Conservation (phyloP, 2,329 filamentous ascomycete species). For the Diplocarpon mali region DNA sequence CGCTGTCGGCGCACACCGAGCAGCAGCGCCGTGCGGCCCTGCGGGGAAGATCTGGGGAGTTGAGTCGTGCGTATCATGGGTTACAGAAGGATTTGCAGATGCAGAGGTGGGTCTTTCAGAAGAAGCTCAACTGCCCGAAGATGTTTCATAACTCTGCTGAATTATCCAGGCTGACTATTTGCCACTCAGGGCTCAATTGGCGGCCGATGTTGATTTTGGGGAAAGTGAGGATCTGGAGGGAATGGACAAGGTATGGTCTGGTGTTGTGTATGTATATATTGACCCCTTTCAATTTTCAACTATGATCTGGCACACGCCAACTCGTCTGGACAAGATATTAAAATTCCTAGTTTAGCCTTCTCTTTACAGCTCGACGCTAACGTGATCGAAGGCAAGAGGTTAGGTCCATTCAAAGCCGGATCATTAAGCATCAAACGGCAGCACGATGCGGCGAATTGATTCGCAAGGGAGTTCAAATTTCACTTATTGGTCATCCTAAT, state of each 20-base stretch:
- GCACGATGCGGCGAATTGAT: slow-evolving; percentile 75
- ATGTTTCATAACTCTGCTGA: background rate
- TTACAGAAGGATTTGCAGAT: slow-evolving; percentile 65
- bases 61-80: slow-evolving; percentile 66
- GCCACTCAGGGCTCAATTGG: slow-evolving; percentile 56
- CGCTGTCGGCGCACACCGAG: slow-evolving; percentile 66
- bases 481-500: slow-evolving; percentile 83
- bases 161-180: background rate
- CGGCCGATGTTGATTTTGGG: slow-evolving; percentile 92
- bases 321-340: too few species aligned
- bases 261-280: slow-evolving; percentile 40
- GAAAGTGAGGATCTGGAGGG: slow-evolving; percentile 98
- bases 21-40: slow-evolving; percentile 84
- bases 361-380: too few species aligned
- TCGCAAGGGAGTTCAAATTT: slow-evolving; percentile 73
- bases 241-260: slow-evolving; percentile 57
- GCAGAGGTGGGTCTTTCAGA: slow-evolving; percentile 36
- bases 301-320: background rate
- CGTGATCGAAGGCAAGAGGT: slow-evolving; percentile 38
- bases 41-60: slow-evolving; percentile 57
- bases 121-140: too few species aligned
- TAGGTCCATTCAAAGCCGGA: slow-evolving; percentile 44
- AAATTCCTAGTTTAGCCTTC: too few species aligned
- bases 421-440: slow-evolving; percentile 62
- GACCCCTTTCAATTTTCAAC: background rate